phyloP scores from a whole-genome alignment of 1,139 yeast genomes.

The Kodamaea sp. region DNA sequence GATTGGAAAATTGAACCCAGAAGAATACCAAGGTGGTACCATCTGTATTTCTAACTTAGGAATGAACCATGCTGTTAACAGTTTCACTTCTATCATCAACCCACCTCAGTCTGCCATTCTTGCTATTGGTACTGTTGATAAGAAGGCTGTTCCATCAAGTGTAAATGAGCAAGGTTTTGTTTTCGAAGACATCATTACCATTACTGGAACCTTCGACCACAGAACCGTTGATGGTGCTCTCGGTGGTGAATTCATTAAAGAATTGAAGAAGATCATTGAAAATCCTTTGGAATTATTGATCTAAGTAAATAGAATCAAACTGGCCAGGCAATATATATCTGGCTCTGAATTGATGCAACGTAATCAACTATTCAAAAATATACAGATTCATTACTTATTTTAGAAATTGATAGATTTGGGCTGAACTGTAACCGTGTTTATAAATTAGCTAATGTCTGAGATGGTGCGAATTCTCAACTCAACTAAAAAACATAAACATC shows the following conservation, averaged over 20 bases:
- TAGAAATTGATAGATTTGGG: no score
- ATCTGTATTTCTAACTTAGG: conserved; percentile 98
- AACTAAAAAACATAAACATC: no score
- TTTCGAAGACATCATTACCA: conserved; percentile 85
- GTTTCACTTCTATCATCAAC: conserved; percentile 95
- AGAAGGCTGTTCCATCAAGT: conserved; percentile 90
- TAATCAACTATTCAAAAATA: conserved; percentile 1
- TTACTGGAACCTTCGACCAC: conserved; percentile 98
- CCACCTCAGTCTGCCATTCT: conserved; percentile 95
- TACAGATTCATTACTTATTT: neutral
- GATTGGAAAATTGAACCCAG: conserved; percentile 87
- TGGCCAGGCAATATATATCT: no score
- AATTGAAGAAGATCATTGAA: conserved; percentile 86
- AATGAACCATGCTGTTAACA: conserved; percentile 91
- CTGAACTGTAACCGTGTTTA: no score
- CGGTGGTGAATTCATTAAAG: conserved; percentile 96
- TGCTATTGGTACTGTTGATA: conserved; percentile 91
- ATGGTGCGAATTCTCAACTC: no score
- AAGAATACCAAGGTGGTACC: conserved; percentile 99
- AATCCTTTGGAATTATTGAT: conserved; percentile 93
- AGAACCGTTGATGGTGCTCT: conserved; percentile 96
- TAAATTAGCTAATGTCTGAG: no score
- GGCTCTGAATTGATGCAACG: neutral
- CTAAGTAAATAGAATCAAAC: conserved; percentile 30
- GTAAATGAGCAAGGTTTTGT: conserved; percentile 89